Evolutionary conservation across 352 stramenopile genomes (phyloP).

Genomic region (Poterioochromonas sp.): DNA sequence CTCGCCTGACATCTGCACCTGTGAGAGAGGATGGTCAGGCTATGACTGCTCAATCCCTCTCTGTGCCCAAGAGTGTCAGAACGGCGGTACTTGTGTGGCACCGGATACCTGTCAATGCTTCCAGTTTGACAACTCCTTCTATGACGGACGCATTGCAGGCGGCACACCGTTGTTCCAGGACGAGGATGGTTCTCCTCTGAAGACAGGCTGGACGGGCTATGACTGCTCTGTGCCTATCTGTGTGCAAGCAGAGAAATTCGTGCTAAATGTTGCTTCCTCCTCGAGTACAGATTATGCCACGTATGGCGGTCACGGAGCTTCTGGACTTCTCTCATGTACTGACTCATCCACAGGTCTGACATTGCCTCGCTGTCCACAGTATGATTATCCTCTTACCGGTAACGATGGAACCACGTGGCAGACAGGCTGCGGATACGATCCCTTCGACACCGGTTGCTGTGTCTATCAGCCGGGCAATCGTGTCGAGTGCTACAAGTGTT

Average conservation of each 20-base stretch:
- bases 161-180: conserved; percentile 78
- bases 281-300: not conserved
- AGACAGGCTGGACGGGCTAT: conserved; percentile 87
- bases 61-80: conserved; percentile 79
- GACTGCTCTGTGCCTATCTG: conserved; percentile 93
- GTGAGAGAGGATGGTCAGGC: conserved; percentile 75
- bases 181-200: conserved; percentile 70
- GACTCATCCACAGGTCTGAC: conserved; percentile 34
- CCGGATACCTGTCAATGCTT: conserved; percentile 72
- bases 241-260: conserved; percentile 56
- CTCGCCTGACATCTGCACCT: conserved; percentile 75
- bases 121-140: conserved; percentile 74
- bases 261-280: conserved; percentile 20
- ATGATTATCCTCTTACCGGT: conserved; percentile 62
- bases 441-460: conserved; percentile 56
- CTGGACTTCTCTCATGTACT: conserved; percentile 48
- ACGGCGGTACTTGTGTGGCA: conserved; percentile 61
- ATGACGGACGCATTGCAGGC: conserved; percentile 72
- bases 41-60: conserved; percentile 69
- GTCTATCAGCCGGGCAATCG: not conserved
- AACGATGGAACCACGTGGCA: conserved; percentile 86
- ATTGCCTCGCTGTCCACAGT: conserved; percentile 46
- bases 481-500: conserved; percentile 14
- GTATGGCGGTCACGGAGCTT: conserved; percentile 48
- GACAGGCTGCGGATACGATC: conserved; percentile 71